Base-by-base conservation (phyloP, 2,329 filamentous ascomycete species). In the Pezicula rhizophila region DNA sequence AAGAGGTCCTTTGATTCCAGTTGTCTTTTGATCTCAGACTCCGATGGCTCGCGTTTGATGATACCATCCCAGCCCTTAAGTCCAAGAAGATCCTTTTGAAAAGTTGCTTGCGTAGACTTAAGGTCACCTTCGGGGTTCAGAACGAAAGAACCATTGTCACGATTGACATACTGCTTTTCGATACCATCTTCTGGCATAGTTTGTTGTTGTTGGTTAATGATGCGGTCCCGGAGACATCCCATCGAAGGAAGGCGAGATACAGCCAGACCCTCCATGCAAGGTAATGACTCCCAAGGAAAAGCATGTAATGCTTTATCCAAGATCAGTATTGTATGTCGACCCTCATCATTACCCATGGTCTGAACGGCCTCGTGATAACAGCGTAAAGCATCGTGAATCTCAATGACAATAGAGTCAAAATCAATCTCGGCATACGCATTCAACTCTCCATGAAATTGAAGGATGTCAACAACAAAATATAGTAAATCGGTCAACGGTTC, bases 361-460 rank as follows among this genome's bases (percentile, higher is more conserved):
- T 70, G 63, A 47, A 70, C 60, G 17, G 63, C 66, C 20, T 71
- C 75, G 60, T 96, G 84, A 62, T 96, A 96, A 1, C 81, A 78
- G 44, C 84, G 80, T 23, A 99, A 71, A 2, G 90, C 89, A 67
- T 96, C 92, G 35, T 89, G 78, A 0, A 88, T 89, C 59, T 96
- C 90, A 35, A 97, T 77, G 5, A 91, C 82, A 80, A 99, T 95
- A 57, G 78, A 72, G 55, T 99, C 93, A 63, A 97, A 95, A 66
- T 97, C 92, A 54, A 99, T 88, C 69, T 99, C 93, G 59, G 99
- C 93, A 67, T 96, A 96, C 0, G 95, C 93, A 63, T 97, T 99
- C 42, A 84, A 80, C 69, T 99, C 95, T 14, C 93, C 93, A 58
- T 96, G 89, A 67, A 99, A 97, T 64, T 97, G 93, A 2, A 99